Conservation (phyloP, 306 rosid genomes). For the Citrullus amarus region DNA sequence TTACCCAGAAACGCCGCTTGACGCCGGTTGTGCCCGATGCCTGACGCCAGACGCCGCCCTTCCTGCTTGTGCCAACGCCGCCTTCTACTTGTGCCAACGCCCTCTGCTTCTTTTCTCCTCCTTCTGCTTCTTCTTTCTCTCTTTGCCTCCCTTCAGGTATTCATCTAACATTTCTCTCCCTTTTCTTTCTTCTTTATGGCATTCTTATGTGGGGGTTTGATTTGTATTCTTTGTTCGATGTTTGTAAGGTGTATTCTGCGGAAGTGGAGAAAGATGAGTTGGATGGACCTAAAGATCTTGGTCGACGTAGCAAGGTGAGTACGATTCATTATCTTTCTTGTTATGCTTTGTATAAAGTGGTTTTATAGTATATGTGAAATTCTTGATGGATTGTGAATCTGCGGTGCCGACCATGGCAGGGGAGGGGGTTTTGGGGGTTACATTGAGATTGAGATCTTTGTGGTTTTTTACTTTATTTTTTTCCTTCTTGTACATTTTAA, state of each 20-base stretch:
- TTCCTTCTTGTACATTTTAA: neutral
- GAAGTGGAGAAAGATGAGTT: slow-evolving; percentile 28
- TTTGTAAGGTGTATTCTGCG: slow-evolving; percentile 31
- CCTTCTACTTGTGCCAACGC: no score
- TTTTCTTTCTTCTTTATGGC: neutral
- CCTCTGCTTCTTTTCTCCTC: slow-evolving; percentile 2
- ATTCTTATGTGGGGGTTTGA: neutral
- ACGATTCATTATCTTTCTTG: neutral
- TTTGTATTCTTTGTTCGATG: slow-evolving; percentile 6
- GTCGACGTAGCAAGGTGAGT: slow-evolving; percentile 76
- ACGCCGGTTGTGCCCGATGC: no score
- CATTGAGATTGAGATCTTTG: neutral
- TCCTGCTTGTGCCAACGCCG: no score
- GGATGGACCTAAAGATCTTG: slow-evolving; percentile 54
- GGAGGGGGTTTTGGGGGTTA: neutral
- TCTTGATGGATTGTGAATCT: neutral
- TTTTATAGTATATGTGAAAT: neutral
- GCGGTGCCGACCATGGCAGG: neutral
- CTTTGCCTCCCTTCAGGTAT: slow-evolving; percentile 25
- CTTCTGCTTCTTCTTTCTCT: neutral
- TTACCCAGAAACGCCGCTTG: no score
- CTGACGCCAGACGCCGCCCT: no score
- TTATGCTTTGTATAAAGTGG: neutral
- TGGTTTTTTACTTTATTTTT: neutral
- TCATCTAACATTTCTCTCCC: neutral